phyloP scores from a whole-genome alignment of 768 basidiomycete species.

The Rhodotorula kratochvilovae region DNA sequence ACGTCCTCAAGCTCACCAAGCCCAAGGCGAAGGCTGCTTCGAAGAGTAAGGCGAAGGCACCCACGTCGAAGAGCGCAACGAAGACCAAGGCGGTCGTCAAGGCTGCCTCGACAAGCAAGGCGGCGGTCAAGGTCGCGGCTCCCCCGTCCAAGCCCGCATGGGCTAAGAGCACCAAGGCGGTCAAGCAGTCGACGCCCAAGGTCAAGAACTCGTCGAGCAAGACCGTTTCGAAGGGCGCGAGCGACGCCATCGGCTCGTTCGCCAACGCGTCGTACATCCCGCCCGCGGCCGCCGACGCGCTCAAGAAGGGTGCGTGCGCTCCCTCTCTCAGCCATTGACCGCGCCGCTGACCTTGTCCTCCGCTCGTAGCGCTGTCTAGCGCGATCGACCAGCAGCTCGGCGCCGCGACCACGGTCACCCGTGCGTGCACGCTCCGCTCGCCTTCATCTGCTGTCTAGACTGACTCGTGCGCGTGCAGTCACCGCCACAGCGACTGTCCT shows the following conservation, averaged over 20 bases:
- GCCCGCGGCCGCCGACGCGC: conserved; percentile 5
- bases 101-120: background rate
- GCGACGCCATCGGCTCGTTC: conserved; percentile 21
- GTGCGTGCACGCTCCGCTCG: background rate
- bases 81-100: background rate
- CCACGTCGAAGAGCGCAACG: background rate
- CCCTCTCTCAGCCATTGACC: background rate
- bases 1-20: conserved; percentile 18
- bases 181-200: conserved; percentile 25
- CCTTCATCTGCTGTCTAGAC: no score
- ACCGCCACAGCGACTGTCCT: conserved; percentile 39
- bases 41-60: conserved; percentile 1
- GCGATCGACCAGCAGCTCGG: conserved; percentile 24
- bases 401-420: conserved; percentile 11
- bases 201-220: conserved; percentile 15
- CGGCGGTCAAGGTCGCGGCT: background rate
- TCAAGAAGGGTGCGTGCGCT: background rate
- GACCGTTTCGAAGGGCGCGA: conserved; percentile 15
- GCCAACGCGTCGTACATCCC: conserved; percentile 21
- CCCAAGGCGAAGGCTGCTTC: background rate
- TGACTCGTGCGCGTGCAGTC: background rate
- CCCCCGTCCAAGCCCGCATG: background rate
- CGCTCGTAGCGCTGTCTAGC: conserved; percentile 1
- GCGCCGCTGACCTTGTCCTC: no score
- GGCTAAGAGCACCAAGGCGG: background rate